A percentile compares a stretch with the other conserved stretches of the same genome.
Conservation (phyloP, 1,139 yeast species). For the Hansenula sp. region DNA sequence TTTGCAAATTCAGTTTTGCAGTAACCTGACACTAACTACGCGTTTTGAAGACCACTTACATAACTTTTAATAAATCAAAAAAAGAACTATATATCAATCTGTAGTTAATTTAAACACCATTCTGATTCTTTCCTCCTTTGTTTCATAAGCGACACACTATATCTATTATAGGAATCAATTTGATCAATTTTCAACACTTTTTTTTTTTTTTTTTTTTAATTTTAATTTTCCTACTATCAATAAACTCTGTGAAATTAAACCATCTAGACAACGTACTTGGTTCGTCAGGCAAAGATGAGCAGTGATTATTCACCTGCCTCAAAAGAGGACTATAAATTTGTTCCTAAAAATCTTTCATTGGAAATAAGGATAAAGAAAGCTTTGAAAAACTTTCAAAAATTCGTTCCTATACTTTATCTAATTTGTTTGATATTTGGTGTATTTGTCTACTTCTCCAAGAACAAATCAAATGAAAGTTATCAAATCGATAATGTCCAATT, state of each 20-base stretch:
- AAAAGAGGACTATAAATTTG: background rate
- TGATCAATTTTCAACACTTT: too few relatives aligned
- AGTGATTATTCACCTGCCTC: background rate
- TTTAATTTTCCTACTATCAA: too few relatives aligned
- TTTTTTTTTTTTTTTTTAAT: too few relatives aligned
- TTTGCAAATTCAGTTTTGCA: background rate
- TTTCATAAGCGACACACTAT: too few relatives aligned
- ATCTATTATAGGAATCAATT: too few relatives aligned
- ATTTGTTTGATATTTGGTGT: background rate
- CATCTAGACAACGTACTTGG: background rate
- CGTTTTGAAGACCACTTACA: slow-evolving; percentile 2
- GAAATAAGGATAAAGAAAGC: background rate
- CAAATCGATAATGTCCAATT: slow-evolving; percentile 12
- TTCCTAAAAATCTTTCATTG: slow-evolving; percentile 3
- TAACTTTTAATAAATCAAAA: background rate
- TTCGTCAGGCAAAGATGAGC: background rate
- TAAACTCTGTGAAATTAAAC: too few relatives aligned
- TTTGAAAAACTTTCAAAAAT: background rate
- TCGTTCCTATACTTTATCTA: background rate
- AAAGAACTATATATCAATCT: too few relatives aligned
- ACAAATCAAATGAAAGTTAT: background rate
- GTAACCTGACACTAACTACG: background rate
- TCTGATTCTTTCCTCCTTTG: too few relatives aligned
- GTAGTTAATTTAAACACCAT: too few relatives aligned
- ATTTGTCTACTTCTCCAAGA: slow-evolving; percentile 5